Percentiles rank a stretch among this genome's conserved stretches.
phyloP scores from a whole-genome alignment of 345 rosid genomes.

The Eucalyptus dawsonii region DNA sequence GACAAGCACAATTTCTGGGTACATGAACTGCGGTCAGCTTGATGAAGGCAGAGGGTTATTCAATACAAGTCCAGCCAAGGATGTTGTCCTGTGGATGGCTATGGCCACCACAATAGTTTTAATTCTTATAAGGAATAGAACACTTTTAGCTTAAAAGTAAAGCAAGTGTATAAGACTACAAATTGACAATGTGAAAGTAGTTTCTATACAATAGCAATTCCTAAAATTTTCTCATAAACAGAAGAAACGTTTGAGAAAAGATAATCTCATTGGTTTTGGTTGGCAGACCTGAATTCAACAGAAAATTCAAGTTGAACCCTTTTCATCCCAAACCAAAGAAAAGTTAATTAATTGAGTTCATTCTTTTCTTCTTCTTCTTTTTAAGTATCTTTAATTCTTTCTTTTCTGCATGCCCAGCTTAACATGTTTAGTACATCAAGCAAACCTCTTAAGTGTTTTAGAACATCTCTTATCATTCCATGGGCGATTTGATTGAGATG shows the following conservation, averaged over 20 bases:
- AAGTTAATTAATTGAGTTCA: background rate
- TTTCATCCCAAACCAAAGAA: background rate
- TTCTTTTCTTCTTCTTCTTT: background rate
- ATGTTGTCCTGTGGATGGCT: constrained; percentile 66
- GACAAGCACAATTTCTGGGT: constrained; percentile 63
- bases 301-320: background rate
- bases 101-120: constrained; percentile 10
- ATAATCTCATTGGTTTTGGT: background rate
- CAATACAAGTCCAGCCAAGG: constrained; percentile 49
- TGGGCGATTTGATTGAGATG: background rate
- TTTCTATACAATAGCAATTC: background rate
- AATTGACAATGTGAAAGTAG: background rate
- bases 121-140: background rate
- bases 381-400: background rate
- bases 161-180: background rate
- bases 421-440: background rate
- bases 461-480: background rate
- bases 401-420: background rate
- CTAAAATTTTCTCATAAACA: background rate
- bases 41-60: constrained; percentile 53
- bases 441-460: background rate
- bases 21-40: constrained; percentile 32
- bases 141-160: background rate
- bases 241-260: background rate
- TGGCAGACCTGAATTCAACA: background rate